Base-by-base conservation (phyloP, 352 stramenopile species). In the Phytophthora pistaciae region DNA sequence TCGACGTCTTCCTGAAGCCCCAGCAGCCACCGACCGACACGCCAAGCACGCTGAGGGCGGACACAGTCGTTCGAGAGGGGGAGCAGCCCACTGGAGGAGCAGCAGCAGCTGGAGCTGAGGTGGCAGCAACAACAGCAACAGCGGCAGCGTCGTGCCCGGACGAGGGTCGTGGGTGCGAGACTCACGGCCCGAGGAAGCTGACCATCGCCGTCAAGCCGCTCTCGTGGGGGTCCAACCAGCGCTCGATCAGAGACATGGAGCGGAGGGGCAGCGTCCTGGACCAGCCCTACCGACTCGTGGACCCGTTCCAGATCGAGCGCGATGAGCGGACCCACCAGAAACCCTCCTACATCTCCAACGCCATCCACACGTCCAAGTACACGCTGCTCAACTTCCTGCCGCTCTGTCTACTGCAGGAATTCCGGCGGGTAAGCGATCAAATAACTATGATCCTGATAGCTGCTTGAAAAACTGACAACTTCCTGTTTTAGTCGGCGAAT, bases 361-460 rank as follows among this genome's bases (percentile, higher is more conserved):
- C 75, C 50, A 92, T 98, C 21, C 75, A 79, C 29, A 98, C 94
- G 27, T 91, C 83, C 74, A 98, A 98, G 83, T 99, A 99, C 81
- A 91, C 83, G 31, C 75, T 78, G 53, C 25, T 88, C 58, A 94
- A 90, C 69, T 91, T 94, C 29, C 55, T 94, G 23, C 86, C 84
- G 29, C 77, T 91, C 8, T 92, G 83, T 64, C 63, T 94, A 16
- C 36, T 91, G 9, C 84, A 92, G 87, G 66, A 98, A 80, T 79
- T 99, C 96, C 84, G 80, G 56, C 75, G 84, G 74, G 84, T 92
- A 29, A 2, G 27, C 27, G 5, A 29, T 29, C 27, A 29, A 29
- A 29, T 29, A 29, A 5, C 3, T 29, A 6, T 29, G 27, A 29
- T 29, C 27, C 27, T 29, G 27, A n/a, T n/a, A n/a, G n/a, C n/a